Conservation (phyloP, 176 grass and related monocot genomes). For the Rhynchospora breviuscula region DNA sequence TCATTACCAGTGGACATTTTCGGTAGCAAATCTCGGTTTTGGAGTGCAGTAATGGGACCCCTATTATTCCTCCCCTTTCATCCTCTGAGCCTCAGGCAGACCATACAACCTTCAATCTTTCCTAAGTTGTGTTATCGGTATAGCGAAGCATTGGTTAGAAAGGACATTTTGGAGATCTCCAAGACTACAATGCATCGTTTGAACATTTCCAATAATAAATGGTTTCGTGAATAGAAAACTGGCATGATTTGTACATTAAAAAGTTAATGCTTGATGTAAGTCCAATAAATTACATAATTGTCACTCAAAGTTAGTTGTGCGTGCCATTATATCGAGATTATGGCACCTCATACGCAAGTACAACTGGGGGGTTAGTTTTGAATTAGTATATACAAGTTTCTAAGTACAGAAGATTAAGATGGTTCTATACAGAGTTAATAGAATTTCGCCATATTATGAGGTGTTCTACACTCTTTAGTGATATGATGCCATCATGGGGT, state of each 20-base stretch:
- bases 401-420: not conserved
- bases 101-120: not conserved
- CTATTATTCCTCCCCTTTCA: conserved; percentile 4
- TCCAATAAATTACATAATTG: not conserved
- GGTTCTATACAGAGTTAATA: not conserved
- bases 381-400: not conserved
- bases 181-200: not conserved
- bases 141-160: not conserved
- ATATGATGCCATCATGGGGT: not conserved
- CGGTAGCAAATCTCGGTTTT: not conserved
- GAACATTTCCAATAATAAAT: not conserved
- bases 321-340: not conserved
- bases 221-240: not conserved
- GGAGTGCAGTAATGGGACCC: not conserved
- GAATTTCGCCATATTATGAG: not conserved
- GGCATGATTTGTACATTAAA: not conserved
- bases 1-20: not conserved
- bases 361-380: not conserved
- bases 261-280: not conserved
- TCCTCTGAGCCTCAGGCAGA: conserved; percentile 12
- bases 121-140: not conserved
- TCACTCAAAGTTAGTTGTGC: not conserved
- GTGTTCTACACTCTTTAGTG: not conserved
- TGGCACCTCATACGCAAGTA: not conserved
- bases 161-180: not conserved